Conservation (phyloP, 257 asterid genomes). For the Capsicum baccatum region DNA sequence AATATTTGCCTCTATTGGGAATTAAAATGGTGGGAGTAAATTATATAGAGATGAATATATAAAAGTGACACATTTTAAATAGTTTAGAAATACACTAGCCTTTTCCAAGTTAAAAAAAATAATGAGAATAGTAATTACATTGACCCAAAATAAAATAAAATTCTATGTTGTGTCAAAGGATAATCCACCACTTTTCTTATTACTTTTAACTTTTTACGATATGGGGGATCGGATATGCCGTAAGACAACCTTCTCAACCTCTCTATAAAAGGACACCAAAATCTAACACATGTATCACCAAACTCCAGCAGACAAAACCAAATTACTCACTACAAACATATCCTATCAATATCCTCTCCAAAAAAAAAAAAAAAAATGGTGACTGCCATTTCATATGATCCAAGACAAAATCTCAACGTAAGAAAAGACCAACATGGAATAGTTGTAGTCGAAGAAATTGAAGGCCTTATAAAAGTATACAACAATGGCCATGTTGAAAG, state of each 20-base stretch:
- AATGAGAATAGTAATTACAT: neutral
- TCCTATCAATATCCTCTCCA: neutral
- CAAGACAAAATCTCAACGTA: conserved; percentile 22
- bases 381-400: conserved; percentile 26
- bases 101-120: neutral
- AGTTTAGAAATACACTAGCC: no score
- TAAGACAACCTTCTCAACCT: no score
- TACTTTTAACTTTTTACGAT: neutral
- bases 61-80: no score
- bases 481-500: conserved; percentile 29
- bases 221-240: neutral
- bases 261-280: conserved; percentile 17
- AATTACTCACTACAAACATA: neutral
- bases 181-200: neutral
- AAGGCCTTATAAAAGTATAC: conserved; percentile 29
- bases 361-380: conserved; percentile 14
- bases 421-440: neutral
- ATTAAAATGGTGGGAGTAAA: no score
- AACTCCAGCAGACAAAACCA: neutral
- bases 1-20: no score
- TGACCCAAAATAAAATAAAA: neutral
- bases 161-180: neutral
- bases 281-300: neutral
- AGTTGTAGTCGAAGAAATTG: conserved; percentile 20
- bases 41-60: no score